Conservation (phyloP, 1,284 basidiomycete genomes). For the Prillingera fragicola region DNA sequence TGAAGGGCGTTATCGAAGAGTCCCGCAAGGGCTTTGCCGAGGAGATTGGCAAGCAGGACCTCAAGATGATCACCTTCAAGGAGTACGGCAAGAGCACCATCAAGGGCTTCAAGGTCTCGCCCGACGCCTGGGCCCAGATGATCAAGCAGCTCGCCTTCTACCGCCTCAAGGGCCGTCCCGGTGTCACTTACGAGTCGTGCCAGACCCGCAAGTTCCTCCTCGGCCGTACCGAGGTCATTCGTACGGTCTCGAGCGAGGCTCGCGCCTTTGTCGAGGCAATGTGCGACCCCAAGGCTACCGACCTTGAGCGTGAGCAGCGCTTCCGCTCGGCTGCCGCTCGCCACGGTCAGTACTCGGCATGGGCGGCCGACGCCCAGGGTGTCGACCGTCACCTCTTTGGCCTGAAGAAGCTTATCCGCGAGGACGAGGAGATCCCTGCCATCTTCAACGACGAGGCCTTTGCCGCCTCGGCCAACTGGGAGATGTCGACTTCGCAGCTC, state of each 20-base stretch:
- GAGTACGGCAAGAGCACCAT: conserved; percentile 86
- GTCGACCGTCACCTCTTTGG: conserved; percentile 96
- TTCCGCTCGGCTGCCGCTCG: conserved; percentile 74
- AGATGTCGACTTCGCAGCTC: conserved; percentile 84
- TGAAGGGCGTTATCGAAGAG: conserved; percentile 48
- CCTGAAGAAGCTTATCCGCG: conserved; percentile 72
- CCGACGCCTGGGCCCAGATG: conserved; percentile 92
- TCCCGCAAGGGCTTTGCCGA: conserved; percentile 67
- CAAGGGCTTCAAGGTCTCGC: conserved; percentile 82
- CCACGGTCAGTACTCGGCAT: conserved; percentile 80
- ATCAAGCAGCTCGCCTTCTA: conserved; percentile 93
- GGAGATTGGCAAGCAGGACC: conserved; percentile 72
- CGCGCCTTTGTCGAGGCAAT: conserved; percentile 84
- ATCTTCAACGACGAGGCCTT: conserved; percentile 77
- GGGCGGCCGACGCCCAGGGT: conserved; percentile 90
- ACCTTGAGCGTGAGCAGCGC: conserved; percentile 60
- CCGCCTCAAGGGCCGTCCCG: conserved; percentile 73
- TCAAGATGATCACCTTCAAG: conserved; percentile 82
- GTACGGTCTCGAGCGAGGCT: conserved; percentile 74
- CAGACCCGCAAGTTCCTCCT: conserved; percentile 90
- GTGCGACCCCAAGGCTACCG: conserved; percentile 58
- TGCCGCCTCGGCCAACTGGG: conserved; percentile 74
- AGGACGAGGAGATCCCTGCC: conserved; percentile 69
- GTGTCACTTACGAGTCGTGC: conserved; percentile 85
- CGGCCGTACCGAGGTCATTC: conserved; percentile 92